phyloP scores from a whole-genome alignment of 2,329 filamentous ascomycete species.

The Immersiporthe knoxdaviesiana region DNA sequence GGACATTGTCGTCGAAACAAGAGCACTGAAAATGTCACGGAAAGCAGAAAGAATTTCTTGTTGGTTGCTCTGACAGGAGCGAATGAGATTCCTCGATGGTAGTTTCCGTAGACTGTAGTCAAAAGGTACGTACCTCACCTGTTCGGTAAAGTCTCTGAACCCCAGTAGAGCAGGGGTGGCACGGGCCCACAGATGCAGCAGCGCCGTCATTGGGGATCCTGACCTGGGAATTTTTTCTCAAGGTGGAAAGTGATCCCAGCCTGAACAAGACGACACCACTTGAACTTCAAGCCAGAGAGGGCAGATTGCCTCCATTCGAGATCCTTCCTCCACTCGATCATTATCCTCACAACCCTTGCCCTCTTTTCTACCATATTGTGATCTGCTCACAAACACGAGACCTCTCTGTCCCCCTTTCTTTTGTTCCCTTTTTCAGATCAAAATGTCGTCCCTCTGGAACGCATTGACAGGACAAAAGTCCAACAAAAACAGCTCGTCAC shows the following conservation, averaged over 20 bases:
- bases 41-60: background rate
- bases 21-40: background rate
- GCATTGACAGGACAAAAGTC: constrained; percentile 64
- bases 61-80: background rate
- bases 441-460: constrained; percentile 64
- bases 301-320: constrained; percentile 10
- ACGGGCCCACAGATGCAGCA: constrained; percentile 23
- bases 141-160: background rate
- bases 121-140: constrained; percentile 21
- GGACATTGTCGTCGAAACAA: background rate
- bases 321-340: constrained; percentile 11
- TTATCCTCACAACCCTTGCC: background rate
- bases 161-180: constrained; percentile 15
- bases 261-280: constrained; percentile 14
- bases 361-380: constrained; percentile 4
- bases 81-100: background rate
- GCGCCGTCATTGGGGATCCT: constrained; percentile 28
- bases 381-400: background rate
- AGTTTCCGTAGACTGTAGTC: background rate
- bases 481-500: constrained; percentile 40
- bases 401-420: constrained; percentile 14
- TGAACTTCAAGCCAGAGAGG: constrained; percentile 4
- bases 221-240: constrained; percentile 29
- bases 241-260: constrained; percentile 15
- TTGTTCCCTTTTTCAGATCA: constrained; percentile 31